phyloP scores from a whole-genome alignment of 1,284 basidiomycete species.

The Heterobasidion parviporum region DNA sequence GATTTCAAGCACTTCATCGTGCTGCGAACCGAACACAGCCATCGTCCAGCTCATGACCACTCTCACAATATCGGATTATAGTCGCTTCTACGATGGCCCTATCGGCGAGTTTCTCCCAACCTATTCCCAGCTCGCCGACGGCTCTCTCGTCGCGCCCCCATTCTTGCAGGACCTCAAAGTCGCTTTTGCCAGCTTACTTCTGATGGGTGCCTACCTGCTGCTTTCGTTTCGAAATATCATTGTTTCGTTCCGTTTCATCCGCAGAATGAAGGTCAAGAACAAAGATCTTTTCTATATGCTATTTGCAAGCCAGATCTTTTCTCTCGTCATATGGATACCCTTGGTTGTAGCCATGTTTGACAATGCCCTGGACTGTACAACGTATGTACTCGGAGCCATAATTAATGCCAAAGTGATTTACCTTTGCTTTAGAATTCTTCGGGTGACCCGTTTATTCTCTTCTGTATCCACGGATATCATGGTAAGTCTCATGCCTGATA shows the following conservation, averaged over 20 bases:
- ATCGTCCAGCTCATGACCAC: slow-evolving; percentile 43
- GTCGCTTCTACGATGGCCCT: slow-evolving; percentile 33
- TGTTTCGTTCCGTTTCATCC: slow-evolving; percentile 42
- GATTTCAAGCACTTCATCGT: slow-evolving; percentile 3
- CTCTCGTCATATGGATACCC: slow-evolving; percentile 35
- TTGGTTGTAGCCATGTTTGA: slow-evolving; percentile 39
- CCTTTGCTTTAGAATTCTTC: slow-evolving; percentile 3
- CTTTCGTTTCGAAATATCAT: slow-evolving; percentile 50
- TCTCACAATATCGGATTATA: slow-evolving; percentile 41
- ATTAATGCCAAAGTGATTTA: not conserved
- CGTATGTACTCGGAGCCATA: slow-evolving; percentile 20
- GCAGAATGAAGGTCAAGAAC: slow-evolving; percentile 50
- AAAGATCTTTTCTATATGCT: slow-evolving; percentile 51
- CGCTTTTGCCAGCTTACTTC: slow-evolving; percentile 37
- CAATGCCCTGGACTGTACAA: slow-evolving; percentile 25
- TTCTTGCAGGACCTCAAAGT: slow-evolving; percentile 33
- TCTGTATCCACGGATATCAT: slow-evolving; percentile 23
- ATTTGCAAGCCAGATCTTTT: slow-evolving; percentile 48
- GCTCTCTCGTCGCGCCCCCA: slow-evolving; percentile 47
- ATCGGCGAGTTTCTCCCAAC: slow-evolving; percentile 37
- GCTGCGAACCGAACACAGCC: slow-evolving; percentile 20
- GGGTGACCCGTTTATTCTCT: slow-evolving; percentile 5
- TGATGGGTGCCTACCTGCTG: slow-evolving; percentile 39
- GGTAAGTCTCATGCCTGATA: slow-evolving; percentile 22
- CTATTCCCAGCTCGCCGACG: slow-evolving; percentile 44